Percentiles rank a stretch among this genome's conserved stretches.
Conservation (phyloP, 2,329 filamentous ascomycete genomes). For the Claviceps sp. region DNA sequence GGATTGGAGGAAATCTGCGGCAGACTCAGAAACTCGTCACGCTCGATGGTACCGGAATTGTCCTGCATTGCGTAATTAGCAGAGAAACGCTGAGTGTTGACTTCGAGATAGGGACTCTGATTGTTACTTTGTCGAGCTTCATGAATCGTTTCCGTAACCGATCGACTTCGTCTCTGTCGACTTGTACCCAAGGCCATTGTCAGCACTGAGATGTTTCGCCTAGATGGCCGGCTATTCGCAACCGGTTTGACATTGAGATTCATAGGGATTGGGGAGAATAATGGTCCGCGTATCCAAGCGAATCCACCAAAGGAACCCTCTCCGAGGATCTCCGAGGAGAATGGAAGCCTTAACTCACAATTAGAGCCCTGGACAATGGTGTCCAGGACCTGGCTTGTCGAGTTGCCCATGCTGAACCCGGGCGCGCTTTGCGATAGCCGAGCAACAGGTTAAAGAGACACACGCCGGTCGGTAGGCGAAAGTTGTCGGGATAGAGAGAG, state of each 20-base stretch:
- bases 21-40: conserved; percentile 92
- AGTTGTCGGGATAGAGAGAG: background rate
- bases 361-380: conserved; percentile 94
- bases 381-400: conserved; percentile 66
- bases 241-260: too few relatives aligned
- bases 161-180: conserved; percentile 95
- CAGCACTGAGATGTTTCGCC: background rate
- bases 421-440: background rate
- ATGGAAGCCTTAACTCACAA: conserved; percentile 41
- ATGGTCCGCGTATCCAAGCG: too few relatives aligned
- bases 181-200: conserved; percentile 30
- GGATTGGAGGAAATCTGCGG: conserved; percentile 97
- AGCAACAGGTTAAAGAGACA: background rate
- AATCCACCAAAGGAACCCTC: too few relatives aligned
- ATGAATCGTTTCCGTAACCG: conserved; percentile 93
- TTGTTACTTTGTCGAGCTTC: conserved; percentile 85
- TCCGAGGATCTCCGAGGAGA: too few relatives aligned
- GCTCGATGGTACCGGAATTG: conserved; percentile 95
- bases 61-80: conserved; percentile 42
- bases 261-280: too few relatives aligned
- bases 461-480: background rate
- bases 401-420: conserved; percentile 48
- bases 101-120: background rate
- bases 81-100: background rate
- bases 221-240: background rate